phyloP scores from a whole-genome alignment of 768 basidiomycete species.

The Sarcomyxa edulis region DNA sequence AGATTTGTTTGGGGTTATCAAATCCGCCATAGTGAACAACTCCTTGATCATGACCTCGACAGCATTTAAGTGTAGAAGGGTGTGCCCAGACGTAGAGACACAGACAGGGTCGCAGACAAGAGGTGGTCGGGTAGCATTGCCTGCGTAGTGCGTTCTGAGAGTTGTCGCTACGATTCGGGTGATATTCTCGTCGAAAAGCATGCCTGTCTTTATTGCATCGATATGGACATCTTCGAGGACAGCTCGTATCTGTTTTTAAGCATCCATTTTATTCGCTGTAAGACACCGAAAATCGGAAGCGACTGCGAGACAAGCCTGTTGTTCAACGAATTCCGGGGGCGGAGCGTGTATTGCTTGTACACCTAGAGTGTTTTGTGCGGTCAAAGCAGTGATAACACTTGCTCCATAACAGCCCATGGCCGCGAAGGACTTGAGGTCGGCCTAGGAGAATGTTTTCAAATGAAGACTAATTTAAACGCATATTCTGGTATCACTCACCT shows the following conservation, averaged over 20 bases:
- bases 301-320: slow-evolving; percentile 49
- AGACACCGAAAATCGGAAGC: slow-evolving; percentile 2
- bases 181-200: slow-evolving; percentile 65
- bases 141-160: slow-evolving; percentile 37
- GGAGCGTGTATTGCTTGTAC: slow-evolving; percentile 70
- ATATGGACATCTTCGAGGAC: slow-evolving; percentile 71
- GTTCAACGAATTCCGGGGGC: slow-evolving; percentile 63
- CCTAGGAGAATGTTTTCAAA: slow-evolving; percentile 52
- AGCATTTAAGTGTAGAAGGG: slow-evolving; percentile 64
- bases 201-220: slow-evolving; percentile 81
- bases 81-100: slow-evolving; percentile 86
- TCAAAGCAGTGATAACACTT: slow-evolving; percentile 79
- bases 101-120: slow-evolving; percentile 88
- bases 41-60: slow-evolving; percentile 50
- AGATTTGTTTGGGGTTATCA: slow-evolving; percentile 82
- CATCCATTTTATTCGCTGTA: not conserved
- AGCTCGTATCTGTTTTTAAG: slow-evolving; percentile 53
- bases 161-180: slow-evolving; percentile 45
- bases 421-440: slow-evolving; percentile 83
- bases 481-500: slow-evolving; percentile 38
- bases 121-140: slow-evolving; percentile 32
- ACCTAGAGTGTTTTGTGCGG: slow-evolving; percentile 85
- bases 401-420: slow-evolving; percentile 76
- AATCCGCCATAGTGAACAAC: slow-evolving; percentile 64
- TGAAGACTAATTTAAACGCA: not conserved